Evolutionary conservation across 1,139 yeast genomes (phyloP).

Genomic region (Blastobotrys apis): DNA sequence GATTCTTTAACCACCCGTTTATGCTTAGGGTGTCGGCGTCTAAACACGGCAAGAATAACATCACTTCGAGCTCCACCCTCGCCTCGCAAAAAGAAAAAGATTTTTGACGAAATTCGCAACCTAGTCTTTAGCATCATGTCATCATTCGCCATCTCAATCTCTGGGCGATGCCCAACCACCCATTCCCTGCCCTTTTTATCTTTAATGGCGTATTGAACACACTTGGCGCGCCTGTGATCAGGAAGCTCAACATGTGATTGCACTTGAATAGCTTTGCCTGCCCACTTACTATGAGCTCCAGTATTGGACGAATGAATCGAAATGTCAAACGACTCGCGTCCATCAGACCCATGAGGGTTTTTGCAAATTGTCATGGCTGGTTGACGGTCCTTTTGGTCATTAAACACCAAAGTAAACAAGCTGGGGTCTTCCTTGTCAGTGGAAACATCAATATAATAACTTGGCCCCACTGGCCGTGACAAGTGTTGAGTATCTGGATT

Average conservation of each 20-base stretch:
- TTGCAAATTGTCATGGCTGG: neutral
- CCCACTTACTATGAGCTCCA: constrained; percentile 7
- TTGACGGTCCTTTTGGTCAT: constrained; percentile 2
- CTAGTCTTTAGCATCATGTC: neutral
- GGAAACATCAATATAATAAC: constrained; percentile 26
- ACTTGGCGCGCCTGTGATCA: constrained; percentile 11
- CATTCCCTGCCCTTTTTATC: constrained; percentile 16
- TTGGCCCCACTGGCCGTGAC: constrained; percentile 27
- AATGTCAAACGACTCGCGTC: constrained; percentile 1
- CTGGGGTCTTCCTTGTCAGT: constrained; percentile 4
- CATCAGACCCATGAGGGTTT: neutral
- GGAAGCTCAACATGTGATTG: constrained; percentile 8
- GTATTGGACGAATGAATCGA: constrained; percentile 4
- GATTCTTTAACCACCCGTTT: constrained; percentile 18
- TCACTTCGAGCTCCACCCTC: constrained; percentile 15
- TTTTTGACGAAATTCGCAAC: constrained; percentile 16
- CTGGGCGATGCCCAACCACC: constrained; percentile 19
- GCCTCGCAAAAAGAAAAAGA: constrained; percentile 16
- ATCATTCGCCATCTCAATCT: constrained; percentile 8
- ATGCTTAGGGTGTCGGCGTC: constrained; percentile 20
- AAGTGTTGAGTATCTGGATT: constrained; percentile 30
- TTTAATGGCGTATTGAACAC: constrained; percentile 16
- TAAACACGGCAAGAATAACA: constrained; percentile 17
- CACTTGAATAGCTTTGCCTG: constrained; percentile 10
- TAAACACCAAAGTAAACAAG: constrained; percentile 10